These are phyloP conservation scores for Aspergillus heteromorphus DNA, from an alignment of 495 filamentous ascomycete species.

Conservation along the genomic window DNA sequence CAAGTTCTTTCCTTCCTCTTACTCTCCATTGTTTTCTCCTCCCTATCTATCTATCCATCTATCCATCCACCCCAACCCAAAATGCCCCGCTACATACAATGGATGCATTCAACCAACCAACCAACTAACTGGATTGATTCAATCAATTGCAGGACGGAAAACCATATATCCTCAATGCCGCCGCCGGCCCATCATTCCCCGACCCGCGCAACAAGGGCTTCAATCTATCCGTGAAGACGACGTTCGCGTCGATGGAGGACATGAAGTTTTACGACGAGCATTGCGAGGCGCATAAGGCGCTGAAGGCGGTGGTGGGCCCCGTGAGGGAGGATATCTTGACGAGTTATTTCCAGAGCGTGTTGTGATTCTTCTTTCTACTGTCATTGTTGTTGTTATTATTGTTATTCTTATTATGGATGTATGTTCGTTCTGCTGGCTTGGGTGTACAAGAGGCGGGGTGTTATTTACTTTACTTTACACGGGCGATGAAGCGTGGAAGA, in stretches of 20 bases:
- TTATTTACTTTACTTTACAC: neutral
- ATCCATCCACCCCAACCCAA: no score
- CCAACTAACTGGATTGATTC: no score
- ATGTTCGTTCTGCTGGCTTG: no score
- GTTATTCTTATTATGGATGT: neutral
- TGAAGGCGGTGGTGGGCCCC: conserved; percentile 47
- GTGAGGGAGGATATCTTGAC: conserved; percentile 42
- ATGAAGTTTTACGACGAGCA: conserved; percentile 65
- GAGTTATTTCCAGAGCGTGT: conserved; percentile 43
- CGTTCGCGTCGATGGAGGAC: conserved; percentile 59
- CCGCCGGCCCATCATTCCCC: conserved; percentile 37
- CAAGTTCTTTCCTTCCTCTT: neutral
- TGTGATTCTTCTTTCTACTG: conserved; percentile 20
- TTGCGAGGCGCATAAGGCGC: conserved; percentile 54
- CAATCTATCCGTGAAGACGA: conserved; percentile 53
- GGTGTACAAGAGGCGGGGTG: neutral
- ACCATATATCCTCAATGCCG: conserved; percentile 55
- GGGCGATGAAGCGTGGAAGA: no score
- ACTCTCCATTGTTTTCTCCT: neutral
- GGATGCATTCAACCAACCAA: neutral
- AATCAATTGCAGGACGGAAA: conserved; percentile 62
- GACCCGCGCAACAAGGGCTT: conserved; percentile 59
- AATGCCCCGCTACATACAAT: no score
- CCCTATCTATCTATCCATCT: neutral
- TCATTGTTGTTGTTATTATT: neutral